Base-by-base conservation (phyloP, 2,329 filamentous ascomycete genomes). In the Eurotiales sp. region DNA sequence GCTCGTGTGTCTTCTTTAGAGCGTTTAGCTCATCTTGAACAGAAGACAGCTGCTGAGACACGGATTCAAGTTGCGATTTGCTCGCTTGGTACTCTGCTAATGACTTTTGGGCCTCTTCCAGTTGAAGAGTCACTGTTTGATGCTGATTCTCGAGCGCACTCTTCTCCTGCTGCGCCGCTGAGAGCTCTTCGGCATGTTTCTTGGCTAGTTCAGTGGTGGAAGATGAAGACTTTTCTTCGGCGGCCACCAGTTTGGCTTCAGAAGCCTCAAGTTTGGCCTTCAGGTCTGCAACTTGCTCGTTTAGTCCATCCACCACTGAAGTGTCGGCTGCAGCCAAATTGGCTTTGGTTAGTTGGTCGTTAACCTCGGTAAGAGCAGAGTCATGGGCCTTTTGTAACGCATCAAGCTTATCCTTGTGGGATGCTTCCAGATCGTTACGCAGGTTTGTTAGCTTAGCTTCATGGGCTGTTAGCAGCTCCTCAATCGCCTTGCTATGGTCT, bases 71-170 rank as follows among this genome's bases (percentile, higher is more conserved):
- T 44, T 88, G 80, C 65, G 83, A 83, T 72, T 84, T 83, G 54
- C 79, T 73, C 54, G 74, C 80, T 79, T 95, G 93, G 56, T 89
- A 88, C 57, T 90, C 85, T 23, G 86, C 86, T 55, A 95, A 75
- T 29, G 90, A 88, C 61, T 87, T 79, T 52, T 91, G 90, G 66
- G 96, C 93, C 25, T 90, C 87, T 50, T 95, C 88, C 43, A 95
- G 76, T 53, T 85, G 83, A 61, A 69, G 53, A 62, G 60, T 51
- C 55, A 70, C 48, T n/a, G 61, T 58, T 50, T 66, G 56, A 50
- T 63, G 61, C 29, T 68, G 65, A 55, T 64, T 50, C 42, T 78
- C 76, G 50, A 79, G 72, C 36, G 76, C 67, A 46, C 67, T 68
- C 41, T 73, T 72, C 47, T 77, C 73, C 30, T 64, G 55, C 36